These are phyloP conservation scores for Rosa multiflora DNA, from an alignment of 306 rosid species.

Conservation along the genomic window DNA sequence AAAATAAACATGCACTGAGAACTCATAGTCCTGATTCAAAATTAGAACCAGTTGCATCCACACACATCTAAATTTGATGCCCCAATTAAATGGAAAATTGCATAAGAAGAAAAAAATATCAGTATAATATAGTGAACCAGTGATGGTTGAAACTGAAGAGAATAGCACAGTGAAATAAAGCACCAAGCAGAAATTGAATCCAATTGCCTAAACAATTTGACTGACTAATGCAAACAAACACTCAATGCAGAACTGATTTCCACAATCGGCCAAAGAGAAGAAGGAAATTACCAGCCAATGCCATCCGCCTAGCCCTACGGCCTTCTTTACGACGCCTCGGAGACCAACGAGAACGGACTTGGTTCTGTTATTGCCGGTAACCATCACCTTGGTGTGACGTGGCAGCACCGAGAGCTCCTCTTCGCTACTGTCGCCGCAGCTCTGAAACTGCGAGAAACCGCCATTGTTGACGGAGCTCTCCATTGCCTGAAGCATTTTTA, in stretches of 20 bases:
- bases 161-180: neutral
- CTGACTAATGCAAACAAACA: conserved; percentile 28
- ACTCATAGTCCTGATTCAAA: conserved; percentile 12
- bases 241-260: conserved; percentile 20
- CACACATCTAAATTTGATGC: conserved; percentile 8
- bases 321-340: conserved; percentile 95
- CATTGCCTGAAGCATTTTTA: conserved; percentile 80
- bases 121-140: neutral
- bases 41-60: neutral
- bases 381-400: conserved; percentile 98
- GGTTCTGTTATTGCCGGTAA: conserved; percentile 95
- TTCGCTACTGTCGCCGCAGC: conserved; percentile 92
- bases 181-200: conserved; percentile 31
- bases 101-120: neutral
- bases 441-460: conserved; percentile 85
- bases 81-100: neutral
- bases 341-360: conserved; percentile 98
- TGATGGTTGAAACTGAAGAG: neutral
- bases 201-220: conserved; percentile 28
- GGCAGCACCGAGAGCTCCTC: conserved; percentile 97
- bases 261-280: neutral
- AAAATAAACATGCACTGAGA: conserved; percentile 54
- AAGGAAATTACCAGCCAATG: conserved; percentile 92
- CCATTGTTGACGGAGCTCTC: conserved; percentile 81
- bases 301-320: conserved; percentile 98